Percentiles rank a stretch among this genome's conserved stretches.
Conservation (phyloP, 2,329 filamentous ascomycete genomes). For the Aspergillus nomiae region DNA sequence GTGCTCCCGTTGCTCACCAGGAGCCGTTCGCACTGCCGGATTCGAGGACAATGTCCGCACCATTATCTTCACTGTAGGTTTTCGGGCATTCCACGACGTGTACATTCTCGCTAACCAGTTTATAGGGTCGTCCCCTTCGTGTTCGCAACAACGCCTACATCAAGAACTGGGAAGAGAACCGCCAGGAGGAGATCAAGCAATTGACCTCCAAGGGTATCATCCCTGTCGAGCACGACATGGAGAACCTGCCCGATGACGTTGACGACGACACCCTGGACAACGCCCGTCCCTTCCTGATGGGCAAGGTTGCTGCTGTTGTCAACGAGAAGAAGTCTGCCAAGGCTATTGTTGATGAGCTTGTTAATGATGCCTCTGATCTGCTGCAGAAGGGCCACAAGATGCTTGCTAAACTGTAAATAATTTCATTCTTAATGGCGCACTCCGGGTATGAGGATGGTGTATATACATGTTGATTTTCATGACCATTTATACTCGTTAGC, state of each 20-base stretch:
- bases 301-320: conserved; percentile 90
- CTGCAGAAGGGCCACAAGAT: conserved; percentile 68
- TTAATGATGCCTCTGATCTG: conserved; percentile 73
- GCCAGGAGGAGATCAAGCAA: conserved; percentile 85
- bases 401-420: conserved; percentile 68
- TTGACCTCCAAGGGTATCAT: conserved; percentile 86
- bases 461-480: neutral
- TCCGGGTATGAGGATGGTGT: neutral
- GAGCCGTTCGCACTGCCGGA: conserved; percentile 88
- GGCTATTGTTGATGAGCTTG: conserved; percentile 91
- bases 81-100: neutral
- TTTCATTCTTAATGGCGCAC: conserved; percentile 6
- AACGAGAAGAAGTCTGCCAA: conserved; percentile 91
- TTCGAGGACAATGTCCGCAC: conserved; percentile 97
- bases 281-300: conserved; percentile 90
- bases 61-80: conserved; percentile 83
- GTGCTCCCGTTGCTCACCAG: conserved; percentile 90
- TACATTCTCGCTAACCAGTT: conserved; percentile 17
- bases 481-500: neutral
- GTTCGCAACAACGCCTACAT: conserved; percentile 96
- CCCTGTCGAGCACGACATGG: conserved; percentile 91
- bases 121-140: conserved; percentile 78
- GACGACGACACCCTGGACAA: conserved; percentile 90
- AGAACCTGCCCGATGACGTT: conserved; percentile 72
- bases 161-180: conserved; percentile 92